phyloP scores from a whole-genome alignment of 495 filamentous ascomycete species.

The Filosporella fistucella region DNA sequence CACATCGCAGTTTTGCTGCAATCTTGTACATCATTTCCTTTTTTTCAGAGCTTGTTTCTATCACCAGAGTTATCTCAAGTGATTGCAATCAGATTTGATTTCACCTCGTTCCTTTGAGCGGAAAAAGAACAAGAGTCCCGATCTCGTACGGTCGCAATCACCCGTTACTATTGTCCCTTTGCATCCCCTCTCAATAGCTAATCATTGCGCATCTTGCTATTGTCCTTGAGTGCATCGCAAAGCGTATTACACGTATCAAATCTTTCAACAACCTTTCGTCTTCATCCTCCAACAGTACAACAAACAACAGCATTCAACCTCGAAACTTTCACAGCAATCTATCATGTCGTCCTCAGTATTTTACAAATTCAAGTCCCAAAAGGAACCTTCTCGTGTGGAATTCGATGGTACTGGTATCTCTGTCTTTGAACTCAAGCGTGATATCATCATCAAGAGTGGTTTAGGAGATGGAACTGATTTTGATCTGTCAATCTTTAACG shows the following conservation, averaged over 20 bases:
- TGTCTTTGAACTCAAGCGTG: conserved; percentile 96
- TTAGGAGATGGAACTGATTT: conserved; percentile 96
- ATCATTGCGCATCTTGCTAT: conserved; percentile 15
- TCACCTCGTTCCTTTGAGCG: conserved; percentile 39
- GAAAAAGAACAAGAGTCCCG: conserved; percentile 35
- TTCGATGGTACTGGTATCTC: conserved; percentile 99
- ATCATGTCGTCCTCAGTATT: conserved; percentile 97
- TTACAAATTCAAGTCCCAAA: conserved; percentile 99
- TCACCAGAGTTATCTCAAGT: conserved; percentile 35
- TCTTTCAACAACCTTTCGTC: conserved; percentile 27
- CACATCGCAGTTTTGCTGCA: conserved; percentile 26
- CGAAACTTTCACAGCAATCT: too few relatives aligned
- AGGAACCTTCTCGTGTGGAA: conserved; percentile 86
- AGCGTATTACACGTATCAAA: conserved; percentile 10
- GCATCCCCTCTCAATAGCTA: conserved; percentile 13
- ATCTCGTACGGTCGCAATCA: conserved; percentile 30
- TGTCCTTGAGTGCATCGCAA: conserved; percentile 15
- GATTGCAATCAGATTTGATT: conserved; percentile 57
- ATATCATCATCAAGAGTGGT: conserved; percentile 90
- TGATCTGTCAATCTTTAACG: conserved; percentile 86
- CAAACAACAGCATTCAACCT: conserved; percentile 28
- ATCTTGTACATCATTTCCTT: conserved; percentile 41
- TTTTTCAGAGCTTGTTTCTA: conserved; percentile 27
- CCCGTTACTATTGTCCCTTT: conserved; percentile 19
- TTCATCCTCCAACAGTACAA: conserved; percentile 26